A percentile compares a stretch with the other conserved stretches of the same genome.
Conservation (phyloP, 2,329 filamentous ascomycete genomes). For the Akanthomyces uredinophilus region DNA sequence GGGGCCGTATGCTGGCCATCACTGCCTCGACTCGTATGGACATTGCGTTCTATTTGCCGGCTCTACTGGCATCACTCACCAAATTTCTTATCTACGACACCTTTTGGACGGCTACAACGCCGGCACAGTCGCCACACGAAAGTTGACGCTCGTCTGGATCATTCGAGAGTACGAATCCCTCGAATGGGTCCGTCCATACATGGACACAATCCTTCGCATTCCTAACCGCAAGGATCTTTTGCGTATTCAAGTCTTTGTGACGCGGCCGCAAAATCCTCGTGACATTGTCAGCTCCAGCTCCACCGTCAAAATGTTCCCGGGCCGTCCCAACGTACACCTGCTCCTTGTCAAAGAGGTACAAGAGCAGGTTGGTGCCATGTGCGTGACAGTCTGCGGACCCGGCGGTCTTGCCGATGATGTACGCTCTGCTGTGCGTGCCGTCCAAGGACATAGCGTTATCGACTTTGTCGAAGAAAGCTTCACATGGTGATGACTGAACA, state of each 20-base stretch:
- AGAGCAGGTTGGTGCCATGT: conserved; percentile 82
- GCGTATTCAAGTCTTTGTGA: conserved; percentile 84
- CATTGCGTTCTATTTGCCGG: conserved; percentile 87
- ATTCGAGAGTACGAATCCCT: conserved; percentile 84
- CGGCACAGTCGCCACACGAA: conserved; percentile 72
- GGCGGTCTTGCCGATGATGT: conserved; percentile 73
- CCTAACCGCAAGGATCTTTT: conserved; percentile 77
- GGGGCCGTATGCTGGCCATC: conserved; percentile 81
- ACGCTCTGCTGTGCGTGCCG: conserved; percentile 58
- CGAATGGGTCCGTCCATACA: conserved; percentile 90
- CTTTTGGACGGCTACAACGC: conserved; percentile 64
- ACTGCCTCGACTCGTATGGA: conserved; percentile 86
- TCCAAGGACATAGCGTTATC: conserved; percentile 59
- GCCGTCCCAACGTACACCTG: conserved; percentile 75
- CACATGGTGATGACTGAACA: conserved; percentile 44
- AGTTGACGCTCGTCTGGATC: conserved; percentile 84
- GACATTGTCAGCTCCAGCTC: conserved; percentile 71
- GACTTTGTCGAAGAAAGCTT: conserved; percentile 78
- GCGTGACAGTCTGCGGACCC: conserved; percentile 74
- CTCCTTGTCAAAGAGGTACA: conserved; percentile 78
- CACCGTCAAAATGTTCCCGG: conserved; percentile 88
- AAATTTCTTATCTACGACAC: conserved; percentile 80
- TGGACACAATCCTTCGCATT: conserved; percentile 69
- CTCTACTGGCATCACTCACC: conserved; percentile 92
- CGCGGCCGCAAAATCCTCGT: conserved; percentile 75